Base-by-base conservation (phyloP, 225 moss, liverwort and hornwort species). In the Pseudisothecium myosuroides region DNA sequence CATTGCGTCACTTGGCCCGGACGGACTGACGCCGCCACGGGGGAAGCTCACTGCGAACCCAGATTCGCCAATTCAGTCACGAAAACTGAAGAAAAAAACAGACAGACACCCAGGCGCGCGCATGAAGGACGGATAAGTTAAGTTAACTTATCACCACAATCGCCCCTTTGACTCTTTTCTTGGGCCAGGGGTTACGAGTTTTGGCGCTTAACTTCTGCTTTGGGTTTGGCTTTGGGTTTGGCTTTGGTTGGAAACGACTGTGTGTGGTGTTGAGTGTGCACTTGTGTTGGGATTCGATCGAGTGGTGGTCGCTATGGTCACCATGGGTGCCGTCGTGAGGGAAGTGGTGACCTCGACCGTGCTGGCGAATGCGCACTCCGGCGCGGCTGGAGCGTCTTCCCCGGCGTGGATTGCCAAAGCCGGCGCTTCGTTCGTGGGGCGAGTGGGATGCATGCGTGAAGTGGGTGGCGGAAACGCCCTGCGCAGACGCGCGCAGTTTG, bases 361-460 rank as follows among this genome's bases (percentile, higher is more conserved):
- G 83, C 91, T 94, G 82, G 94, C 93, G 88, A 94, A 94, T 91
- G 90, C 91, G 54, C 86, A 93, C 77, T 89, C 89, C 7, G 91
- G 88, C 79, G 86, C 52, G 54, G 63, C 90, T 37, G 91, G 85
- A 64, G 77, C n/a, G 29, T 68, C 71, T 31, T 77, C 72, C 6
- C 88, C 88, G 20, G 23, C 72, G 62, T 88, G 89, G 62, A 71
- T 55, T 31, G 74, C 52, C 21, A 94, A 91, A 83, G 41, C 43
- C 9, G 28, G 62, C 27, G 64, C 74, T 82, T 73, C 86, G 7
- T 83, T 84, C 68, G 55, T 61, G 2, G 76, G 86, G 54, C 86
- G 90, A 62, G 60, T 16, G n/a, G 88, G 88, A 29, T 86, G 87
- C 84, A 55, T 88, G 61, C 92, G 89, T 31, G 89, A 88, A 18